A percentile compares a stretch with the other conserved stretches of the same genome.
phyloP scores from a whole-genome alignment of 2,329 filamentous ascomycete genomes.

The Trichoderma harzianum region DNA sequence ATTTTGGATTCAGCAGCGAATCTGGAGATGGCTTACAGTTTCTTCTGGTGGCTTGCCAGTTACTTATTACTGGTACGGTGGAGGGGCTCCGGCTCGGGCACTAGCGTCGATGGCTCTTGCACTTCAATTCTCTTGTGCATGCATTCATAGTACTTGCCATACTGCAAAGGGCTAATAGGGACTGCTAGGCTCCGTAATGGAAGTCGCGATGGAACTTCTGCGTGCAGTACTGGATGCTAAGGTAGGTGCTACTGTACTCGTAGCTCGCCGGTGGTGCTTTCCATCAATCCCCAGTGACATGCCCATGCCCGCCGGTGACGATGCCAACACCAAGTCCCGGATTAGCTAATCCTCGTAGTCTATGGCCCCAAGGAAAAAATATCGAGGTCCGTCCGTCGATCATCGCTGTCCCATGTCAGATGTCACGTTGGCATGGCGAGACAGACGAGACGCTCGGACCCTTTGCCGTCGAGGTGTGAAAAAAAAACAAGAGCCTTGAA shows the following conservation, averaged over 20 bases:
- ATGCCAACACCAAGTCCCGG: not conserved
- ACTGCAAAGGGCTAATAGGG: not conserved
- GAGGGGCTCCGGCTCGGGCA: not conserved
- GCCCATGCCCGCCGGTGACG: not conserved
- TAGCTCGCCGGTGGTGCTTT: too few species aligned
- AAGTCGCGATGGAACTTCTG: conserved; percentile 15
- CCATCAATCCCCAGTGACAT: not conserved
- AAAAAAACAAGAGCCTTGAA: not conserved
- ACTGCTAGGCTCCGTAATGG: conserved; percentile 6
- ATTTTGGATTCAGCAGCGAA: not conserved
- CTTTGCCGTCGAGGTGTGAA: not conserved
- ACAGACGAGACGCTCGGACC: not conserved
- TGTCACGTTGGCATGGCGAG: not conserved
- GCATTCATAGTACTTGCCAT: not conserved
- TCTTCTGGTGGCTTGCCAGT: not conserved
- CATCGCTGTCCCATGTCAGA: conserved; percentile 3
- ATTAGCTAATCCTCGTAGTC: conserved; percentile 1
- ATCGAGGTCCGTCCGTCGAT: not conserved
- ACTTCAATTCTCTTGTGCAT: not conserved
- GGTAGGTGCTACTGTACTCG: not conserved
- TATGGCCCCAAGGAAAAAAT: not conserved
- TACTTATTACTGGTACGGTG: not conserved
- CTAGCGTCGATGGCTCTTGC: conserved; percentile 10
- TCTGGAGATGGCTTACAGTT: not conserved
- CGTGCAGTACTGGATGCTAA: not conserved